Percentiles rank a stretch among this genome's conserved stretches.
Conservation (phyloP, 257 asterid species). For the Solanum neorickii region DNA sequence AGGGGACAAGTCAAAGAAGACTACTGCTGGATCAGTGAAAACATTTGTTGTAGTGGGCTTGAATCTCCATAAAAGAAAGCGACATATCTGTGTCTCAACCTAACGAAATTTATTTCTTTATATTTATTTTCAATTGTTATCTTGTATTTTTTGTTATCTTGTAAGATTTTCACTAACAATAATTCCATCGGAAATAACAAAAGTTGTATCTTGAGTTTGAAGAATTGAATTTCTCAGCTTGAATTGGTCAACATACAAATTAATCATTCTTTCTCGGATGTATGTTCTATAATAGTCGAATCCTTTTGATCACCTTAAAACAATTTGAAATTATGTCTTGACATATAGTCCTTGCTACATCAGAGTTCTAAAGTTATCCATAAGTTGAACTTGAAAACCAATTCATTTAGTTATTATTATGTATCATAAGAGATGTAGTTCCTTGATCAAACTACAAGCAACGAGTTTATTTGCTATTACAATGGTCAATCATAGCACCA, state of each 20-base stretch:
- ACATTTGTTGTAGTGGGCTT: no score
- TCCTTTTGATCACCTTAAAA: not conserved
- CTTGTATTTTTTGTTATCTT: no score
- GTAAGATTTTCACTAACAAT: no score
- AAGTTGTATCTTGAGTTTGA: not conserved
- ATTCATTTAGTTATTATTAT: not conserved
- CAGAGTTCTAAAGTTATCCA: not conserved
- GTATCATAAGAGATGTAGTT: not conserved
- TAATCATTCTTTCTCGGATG: not conserved
- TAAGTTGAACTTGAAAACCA: not conserved
- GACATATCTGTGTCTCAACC: no score
- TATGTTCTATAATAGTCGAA: not conserved
- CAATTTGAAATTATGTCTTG: not conserved
- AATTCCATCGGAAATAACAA: not conserved
- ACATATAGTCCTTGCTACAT: not conserved
- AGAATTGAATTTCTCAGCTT: not conserved
- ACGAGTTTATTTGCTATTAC: not conserved
- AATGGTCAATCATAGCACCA: not conserved
- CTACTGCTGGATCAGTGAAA: no score
- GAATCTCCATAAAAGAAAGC: no score
- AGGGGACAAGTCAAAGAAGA: no score
- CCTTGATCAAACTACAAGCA: not conserved
- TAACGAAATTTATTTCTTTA: no score
- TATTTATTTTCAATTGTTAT: no score
- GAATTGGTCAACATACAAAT: not conserved